These are phyloP conservation scores for Fusarium dimerum DNA, from an alignment of 2,329 filamentous ascomycete genomes.

Conservation along the genomic window DNA sequence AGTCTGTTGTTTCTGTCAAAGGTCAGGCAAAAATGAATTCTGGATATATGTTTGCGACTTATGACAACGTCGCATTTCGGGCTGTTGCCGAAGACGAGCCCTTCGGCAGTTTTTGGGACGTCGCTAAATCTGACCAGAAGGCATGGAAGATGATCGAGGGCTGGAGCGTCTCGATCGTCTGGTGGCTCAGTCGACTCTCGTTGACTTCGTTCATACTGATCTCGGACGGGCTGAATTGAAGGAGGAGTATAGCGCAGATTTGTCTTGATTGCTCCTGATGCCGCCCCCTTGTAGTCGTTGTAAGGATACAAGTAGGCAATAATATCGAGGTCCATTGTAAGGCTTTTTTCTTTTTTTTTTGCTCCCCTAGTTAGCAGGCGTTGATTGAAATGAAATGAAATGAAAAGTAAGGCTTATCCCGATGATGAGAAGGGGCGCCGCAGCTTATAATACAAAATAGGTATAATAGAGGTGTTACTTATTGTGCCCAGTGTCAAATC, in stretches of 20 bases:
- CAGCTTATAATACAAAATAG: too few species aligned
- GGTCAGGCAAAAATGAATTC: conserved; percentile 19
- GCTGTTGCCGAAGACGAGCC: conserved; percentile 17
- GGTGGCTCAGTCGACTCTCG: conserved; percentile 8
- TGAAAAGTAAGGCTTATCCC: too few species aligned
- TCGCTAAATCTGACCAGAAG: conserved; percentile 17
- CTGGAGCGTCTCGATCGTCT: neutral
- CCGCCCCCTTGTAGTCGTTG: neutral
- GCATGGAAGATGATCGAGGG: neutral
- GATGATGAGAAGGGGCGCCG: too few species aligned
- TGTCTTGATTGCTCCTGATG: neutral
- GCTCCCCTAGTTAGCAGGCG: too few species aligned
- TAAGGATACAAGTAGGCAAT: conserved; percentile 2
- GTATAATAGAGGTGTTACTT: too few species aligned
- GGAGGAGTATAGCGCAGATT: neutral
- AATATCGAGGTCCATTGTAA: conserved; percentile 8
- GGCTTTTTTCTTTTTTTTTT: neutral
- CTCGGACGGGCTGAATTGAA: neutral
- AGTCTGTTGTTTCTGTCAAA: conserved; percentile 19
- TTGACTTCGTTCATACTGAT: neutral
- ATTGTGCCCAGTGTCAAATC: too few species aligned
- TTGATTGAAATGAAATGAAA: too few species aligned
- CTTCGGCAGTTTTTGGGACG: conserved; percentile 9
- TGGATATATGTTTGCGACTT: conserved; percentile 1
- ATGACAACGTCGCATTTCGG: conserved; percentile 17